Evolutionary conservation across 345 rosid species (phyloP), one percentile per base, ranked within the genome.

Genomic region (Acer negundo): DNA sequence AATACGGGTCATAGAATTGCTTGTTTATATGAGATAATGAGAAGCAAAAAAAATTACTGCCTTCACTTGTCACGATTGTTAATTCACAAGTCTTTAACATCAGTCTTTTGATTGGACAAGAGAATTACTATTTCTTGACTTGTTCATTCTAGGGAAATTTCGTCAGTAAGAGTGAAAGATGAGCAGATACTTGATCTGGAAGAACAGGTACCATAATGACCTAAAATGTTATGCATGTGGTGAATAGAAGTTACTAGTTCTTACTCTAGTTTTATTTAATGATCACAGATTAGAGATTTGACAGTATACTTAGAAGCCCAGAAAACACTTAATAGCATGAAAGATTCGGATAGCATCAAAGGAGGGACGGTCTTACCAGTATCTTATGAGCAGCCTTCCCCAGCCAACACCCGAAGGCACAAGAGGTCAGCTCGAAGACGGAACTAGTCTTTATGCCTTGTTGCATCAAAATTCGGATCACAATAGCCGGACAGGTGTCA

Each of bases 201-300:
- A 82, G 97, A 94, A 82, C 97, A 95, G 97, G 98, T 92, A 69
- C 20, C 63, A 47, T 59, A 40, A 38, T 63, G 53, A 31, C 26
- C 23, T 0, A 76, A 8, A 11, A 26, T n/a, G 55, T 23, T 0
- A 22, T 35, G 42, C n/a, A 8, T 51, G 10, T 53, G 1, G 9
- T n/a, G 24, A 13, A 23, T 69, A 73, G 64, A 77, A 38, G 69
- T 55, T 17, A 53, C 35, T n/a, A 9, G 61, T 40, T 75, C 67
- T 64, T 42, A 42, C 24, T 28, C 51, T 28, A 76, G 31, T 73
- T 59, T 56, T 5, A 53, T 59, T 42, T 63, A 55, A 62, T 62
- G n/a, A 23, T 77, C 35, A 59, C 91, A 95, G 99, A 86, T 94
- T 65, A 86, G 98, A 76, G 98, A 96, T 80, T 85, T 96, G 61